phyloP scores from a whole-genome alignment of 805 yeast species.

The Sungouiozyma intestinalis region DNA sequence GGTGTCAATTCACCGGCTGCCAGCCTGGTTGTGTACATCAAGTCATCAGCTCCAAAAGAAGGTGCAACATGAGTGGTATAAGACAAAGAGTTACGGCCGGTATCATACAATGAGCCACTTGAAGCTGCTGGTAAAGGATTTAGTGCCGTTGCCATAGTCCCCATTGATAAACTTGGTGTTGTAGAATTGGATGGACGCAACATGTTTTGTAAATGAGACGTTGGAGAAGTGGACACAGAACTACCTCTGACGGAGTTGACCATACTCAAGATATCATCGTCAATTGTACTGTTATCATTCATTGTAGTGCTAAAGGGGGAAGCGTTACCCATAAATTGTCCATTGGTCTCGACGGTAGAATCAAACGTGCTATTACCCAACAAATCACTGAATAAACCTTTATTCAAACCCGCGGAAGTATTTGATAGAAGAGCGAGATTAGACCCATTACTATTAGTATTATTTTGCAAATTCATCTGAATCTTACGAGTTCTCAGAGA shows the following conservation, averaged over 20 bases:
- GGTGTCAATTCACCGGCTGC: background rate
- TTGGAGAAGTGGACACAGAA: conserved; percentile 13
- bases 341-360: background rate
- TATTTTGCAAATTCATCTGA: background rate
- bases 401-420: background rate
- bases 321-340: background rate
- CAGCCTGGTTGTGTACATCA: background rate
- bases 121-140: background rate
- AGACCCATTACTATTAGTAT: background rate
- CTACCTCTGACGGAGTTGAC: conserved; percentile 20
- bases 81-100: background rate
- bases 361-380: background rate
- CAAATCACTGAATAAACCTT: background rate
- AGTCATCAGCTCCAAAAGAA: background rate
- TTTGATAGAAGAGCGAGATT: background rate
- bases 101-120: background rate
- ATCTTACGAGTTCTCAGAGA: background rate
- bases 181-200: conserved; percentile 3
- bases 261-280: conserved; percentile 21
- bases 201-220: conserved; percentile 12
- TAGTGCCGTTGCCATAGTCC: background rate
- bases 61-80: background rate
- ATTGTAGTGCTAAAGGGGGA: background rate
- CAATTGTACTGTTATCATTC: conserved; percentile 5
- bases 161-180: background rate